These are phyloP conservation scores for Sechiopsis laciniata DNA, from an alignment of 306 rosid genomes.

Conservation along the genomic window DNA sequence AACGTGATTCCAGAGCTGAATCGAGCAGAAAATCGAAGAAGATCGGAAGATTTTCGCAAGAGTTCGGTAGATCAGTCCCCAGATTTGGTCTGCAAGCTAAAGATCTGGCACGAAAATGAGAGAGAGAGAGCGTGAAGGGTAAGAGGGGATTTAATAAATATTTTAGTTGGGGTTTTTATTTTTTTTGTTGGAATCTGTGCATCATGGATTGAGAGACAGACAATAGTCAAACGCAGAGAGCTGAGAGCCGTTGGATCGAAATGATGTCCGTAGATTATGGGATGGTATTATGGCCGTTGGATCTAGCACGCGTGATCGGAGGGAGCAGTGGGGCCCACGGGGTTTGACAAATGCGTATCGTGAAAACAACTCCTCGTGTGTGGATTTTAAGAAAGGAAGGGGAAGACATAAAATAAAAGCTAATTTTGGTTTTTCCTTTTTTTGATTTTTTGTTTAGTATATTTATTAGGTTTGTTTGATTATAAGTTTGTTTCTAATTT, in stretches of 20 bases:
- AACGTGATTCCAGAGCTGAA: slow-evolving; percentile 13
- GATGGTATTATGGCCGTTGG: slow-evolving; percentile 48
- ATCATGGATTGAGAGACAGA: slow-evolving; percentile 26
- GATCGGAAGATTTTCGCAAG: slow-evolving; percentile 20
- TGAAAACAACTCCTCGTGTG: slow-evolving; percentile 11
- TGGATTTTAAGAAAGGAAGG: neutral
- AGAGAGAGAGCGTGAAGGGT: slow-evolving; percentile 7
- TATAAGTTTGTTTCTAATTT: too few species aligned
- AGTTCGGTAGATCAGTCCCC: slow-evolving; percentile 31
- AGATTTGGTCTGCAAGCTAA: slow-evolving; percentile 33
- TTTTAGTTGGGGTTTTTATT: neutral
- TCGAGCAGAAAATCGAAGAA: slow-evolving; percentile 14
- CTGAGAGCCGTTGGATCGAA: slow-evolving; percentile 66
- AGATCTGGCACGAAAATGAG: slow-evolving; percentile 30
- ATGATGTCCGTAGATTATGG: slow-evolving; percentile 71
- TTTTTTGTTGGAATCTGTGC: slow-evolving; percentile 28
- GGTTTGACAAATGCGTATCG: slow-evolving; percentile 47
- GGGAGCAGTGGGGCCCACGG: slow-evolving; percentile 44
- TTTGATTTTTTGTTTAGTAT: too few species aligned
- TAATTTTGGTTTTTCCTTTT: neutral
- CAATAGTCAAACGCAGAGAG: slow-evolving; percentile 48
- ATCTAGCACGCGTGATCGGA: slow-evolving; percentile 81
- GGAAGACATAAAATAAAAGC: too few species aligned
- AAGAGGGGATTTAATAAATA: slow-evolving; percentile 22
- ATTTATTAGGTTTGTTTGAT: too few species aligned